Evolutionary conservation across 441 rosid species (phyloP).

Genomic region (Adansonia rubrostipa): DNA sequence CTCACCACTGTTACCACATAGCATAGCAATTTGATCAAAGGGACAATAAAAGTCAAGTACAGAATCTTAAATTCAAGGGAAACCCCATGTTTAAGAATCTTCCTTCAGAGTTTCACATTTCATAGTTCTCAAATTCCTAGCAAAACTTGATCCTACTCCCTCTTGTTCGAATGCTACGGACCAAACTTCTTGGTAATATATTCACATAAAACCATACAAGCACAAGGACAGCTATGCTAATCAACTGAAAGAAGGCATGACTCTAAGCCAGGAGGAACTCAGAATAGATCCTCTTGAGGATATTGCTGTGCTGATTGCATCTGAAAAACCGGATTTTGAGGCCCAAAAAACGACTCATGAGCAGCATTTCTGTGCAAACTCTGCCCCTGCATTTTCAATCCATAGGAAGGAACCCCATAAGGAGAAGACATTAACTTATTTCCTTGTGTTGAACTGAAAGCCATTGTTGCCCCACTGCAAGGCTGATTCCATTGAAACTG

Average conservation of each 20-base stretch:
- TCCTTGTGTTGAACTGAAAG: slow-evolving; percentile 45
- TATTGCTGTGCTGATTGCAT: slow-evolving; percentile 50
- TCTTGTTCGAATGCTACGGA: slow-evolving; percentile 29
- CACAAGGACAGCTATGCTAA: slow-evolving; percentile 38
- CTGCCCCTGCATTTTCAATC: slow-evolving; percentile 52
- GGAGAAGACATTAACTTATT: slow-evolving; percentile 46
- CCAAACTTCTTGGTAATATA: slow-evolving; percentile 41
- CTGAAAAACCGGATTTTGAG: slow-evolving; percentile 51
- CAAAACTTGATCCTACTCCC: slow-evolving; percentile 36
- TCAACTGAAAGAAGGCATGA: slow-evolving; percentile 25
- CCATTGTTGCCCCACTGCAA: slow-evolving; percentile 39
- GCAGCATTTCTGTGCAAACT: slow-evolving; percentile 35
- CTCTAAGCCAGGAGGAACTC: slow-evolving; percentile 20
- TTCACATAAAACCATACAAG: slow-evolving; percentile 40
- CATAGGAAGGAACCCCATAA: slow-evolving; percentile 43
- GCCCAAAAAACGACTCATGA: slow-evolving; percentile 43
- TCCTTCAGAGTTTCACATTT: slow-evolving; percentile 26
- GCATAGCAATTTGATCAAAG: slow-evolving; percentile 14
- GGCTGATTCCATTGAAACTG: slow-evolving; percentile 60
- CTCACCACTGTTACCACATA: neutral
- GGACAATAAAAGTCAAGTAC: slow-evolving; percentile 7
- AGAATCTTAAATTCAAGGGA: slow-evolving; percentile 30
- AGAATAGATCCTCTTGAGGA: slow-evolving; percentile 30
- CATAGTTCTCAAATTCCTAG: slow-evolving; percentile 35
- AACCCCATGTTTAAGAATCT: slow-evolving; percentile 32